phyloP scores from a whole-genome alignment of 495 filamentous ascomycete species.

The Lentithecium fluviatile region DNA sequence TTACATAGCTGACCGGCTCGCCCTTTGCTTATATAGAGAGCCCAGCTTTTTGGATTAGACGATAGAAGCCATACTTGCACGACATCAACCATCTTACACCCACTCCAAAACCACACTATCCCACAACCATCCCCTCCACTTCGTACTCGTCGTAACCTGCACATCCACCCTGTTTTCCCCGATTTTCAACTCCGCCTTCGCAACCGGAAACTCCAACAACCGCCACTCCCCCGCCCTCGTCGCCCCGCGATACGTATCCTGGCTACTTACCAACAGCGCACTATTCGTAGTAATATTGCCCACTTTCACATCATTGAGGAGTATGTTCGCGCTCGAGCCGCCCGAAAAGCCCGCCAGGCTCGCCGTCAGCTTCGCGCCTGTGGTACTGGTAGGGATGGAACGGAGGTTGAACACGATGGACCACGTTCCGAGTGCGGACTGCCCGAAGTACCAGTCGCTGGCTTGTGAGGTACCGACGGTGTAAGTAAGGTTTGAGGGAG shows the following conservation, averaged over 20 bases:
- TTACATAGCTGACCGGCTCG: no score
- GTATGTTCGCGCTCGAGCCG: slow-evolving; percentile 12
- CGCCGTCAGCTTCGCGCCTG: slow-evolving; percentile 30
- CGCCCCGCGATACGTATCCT: slow-evolving; percentile 38
- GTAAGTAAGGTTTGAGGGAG: slow-evolving; percentile 42
- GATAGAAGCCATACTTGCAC: no score
- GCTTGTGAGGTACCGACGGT: slow-evolving; percentile 37
- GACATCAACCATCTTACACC: not conserved
- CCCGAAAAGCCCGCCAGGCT: slow-evolving; percentile 40
- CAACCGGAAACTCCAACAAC: slow-evolving; percentile 41
- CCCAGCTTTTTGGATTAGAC: no score
- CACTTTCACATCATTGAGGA: slow-evolving; percentile 25
- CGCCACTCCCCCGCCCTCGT: slow-evolving; percentile 44
- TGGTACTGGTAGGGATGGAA: slow-evolving; percentile 4
- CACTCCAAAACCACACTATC: slow-evolving; percentile 31
- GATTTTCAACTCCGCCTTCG: slow-evolving; percentile 16
- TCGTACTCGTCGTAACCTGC: slow-evolving; percentile 27
- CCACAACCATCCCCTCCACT: slow-evolving; percentile 40
- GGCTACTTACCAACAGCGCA: slow-evolving; percentile 36
- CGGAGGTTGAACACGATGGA: slow-evolving; percentile 37
- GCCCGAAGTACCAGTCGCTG: slow-evolving; percentile 46
- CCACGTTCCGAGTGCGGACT: slow-evolving; percentile 44
- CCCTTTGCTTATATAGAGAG: no score
- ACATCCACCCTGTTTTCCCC: slow-evolving; percentile 37
- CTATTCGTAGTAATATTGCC: slow-evolving; percentile 36